Conservation (phyloP, 176 grass and related monocot genomes). For the Carex littledalei region DNA sequence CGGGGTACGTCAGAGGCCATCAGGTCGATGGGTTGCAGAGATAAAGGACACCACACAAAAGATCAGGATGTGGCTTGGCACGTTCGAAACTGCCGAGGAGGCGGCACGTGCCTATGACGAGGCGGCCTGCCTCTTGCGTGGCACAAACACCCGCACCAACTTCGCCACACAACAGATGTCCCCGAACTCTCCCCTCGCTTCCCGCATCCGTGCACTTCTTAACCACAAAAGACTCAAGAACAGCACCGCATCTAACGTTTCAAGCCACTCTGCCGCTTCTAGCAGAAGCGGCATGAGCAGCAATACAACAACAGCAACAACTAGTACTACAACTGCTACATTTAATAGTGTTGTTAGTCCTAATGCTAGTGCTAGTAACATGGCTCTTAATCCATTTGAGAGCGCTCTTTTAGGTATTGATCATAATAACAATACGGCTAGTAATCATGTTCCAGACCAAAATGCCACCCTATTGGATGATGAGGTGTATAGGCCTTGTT, state of each 20-base stretch:
- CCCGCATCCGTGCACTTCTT: constrained; percentile 65
- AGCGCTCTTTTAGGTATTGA: constrained; percentile 4
- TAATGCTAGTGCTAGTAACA: constrained; percentile 4
- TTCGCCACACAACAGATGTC: constrained; percentile 40
- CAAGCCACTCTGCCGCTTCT: constrained; percentile 11
- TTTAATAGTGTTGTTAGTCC: constrained; percentile 6
- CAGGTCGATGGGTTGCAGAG: constrained; percentile 85
- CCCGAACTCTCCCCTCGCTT: constrained; percentile 51
- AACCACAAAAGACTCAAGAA: constrained; percentile 80
- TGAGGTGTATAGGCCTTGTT: constrained; percentile 49
- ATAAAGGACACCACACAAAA: constrained; percentile 97
- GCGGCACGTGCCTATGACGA: constrained; percentile 60
- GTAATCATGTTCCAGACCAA: constrained; percentile 22
- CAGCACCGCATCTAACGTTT: constrained; percentile 13
- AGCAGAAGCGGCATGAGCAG: neutral
- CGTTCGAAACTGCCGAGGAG: constrained; percentile 71
- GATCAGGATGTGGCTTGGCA: constrained; percentile 95
- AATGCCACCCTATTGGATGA: constrained; percentile 18
- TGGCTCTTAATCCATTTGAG: neutral
- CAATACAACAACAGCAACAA: neutral
- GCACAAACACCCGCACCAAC: constrained; percentile 82
- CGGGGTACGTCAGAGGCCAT: constrained; percentile 77
- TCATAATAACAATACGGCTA: neutral
- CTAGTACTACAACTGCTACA: neutral
- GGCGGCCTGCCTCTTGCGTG: constrained; percentile 83